These are phyloP conservation scores for Phytophthora megakarya DNA, from an alignment of 352 stramenopile species.

Conservation along the genomic window DNA sequence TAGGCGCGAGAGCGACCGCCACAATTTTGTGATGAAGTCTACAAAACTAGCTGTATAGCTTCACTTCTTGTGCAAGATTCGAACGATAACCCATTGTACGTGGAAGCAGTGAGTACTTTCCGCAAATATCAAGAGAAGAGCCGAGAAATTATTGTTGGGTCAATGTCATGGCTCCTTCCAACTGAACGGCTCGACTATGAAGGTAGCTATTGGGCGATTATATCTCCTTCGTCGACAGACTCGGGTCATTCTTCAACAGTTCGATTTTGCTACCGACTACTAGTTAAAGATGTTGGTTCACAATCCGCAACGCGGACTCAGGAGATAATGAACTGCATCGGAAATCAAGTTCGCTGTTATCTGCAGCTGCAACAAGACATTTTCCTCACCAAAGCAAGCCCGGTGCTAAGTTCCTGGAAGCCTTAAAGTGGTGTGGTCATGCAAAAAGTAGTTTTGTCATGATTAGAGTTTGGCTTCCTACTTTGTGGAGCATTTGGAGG, in stretches of 20 bases:
- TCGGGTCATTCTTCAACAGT: too few relatives aligned
- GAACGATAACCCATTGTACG: neutral
- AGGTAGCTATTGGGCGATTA: too few relatives aligned
- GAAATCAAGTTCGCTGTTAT: neutral
- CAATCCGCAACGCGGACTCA: neutral
- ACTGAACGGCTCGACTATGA: too few relatives aligned
- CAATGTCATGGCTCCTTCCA: too few relatives aligned
- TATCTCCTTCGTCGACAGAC: too few relatives aligned
- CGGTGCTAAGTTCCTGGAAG: neutral
- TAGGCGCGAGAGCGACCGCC: neutral
- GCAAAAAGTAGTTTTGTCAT: neutral
- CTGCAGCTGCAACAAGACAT: neutral
- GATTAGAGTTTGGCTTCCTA: too few relatives aligned
- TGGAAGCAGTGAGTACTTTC: constrained; percentile 1
- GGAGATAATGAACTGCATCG: neutral
- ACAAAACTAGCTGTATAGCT: neutral
- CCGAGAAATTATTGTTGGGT: too few relatives aligned
- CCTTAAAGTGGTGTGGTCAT: neutral
- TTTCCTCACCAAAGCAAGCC: neutral
- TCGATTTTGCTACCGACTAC: too few relatives aligned
- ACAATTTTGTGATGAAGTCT: constrained; percentile 3
- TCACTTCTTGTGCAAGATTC: neutral
- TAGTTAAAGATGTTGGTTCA: too few relatives aligned
- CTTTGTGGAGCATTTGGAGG: too few relatives aligned
- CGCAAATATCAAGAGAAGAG: too few relatives aligned